Evolutionary conservation across 306 rosid species (phyloP), one percentile per base, ranked within the genome.

Genomic region (Cicer arietinum): DNA sequence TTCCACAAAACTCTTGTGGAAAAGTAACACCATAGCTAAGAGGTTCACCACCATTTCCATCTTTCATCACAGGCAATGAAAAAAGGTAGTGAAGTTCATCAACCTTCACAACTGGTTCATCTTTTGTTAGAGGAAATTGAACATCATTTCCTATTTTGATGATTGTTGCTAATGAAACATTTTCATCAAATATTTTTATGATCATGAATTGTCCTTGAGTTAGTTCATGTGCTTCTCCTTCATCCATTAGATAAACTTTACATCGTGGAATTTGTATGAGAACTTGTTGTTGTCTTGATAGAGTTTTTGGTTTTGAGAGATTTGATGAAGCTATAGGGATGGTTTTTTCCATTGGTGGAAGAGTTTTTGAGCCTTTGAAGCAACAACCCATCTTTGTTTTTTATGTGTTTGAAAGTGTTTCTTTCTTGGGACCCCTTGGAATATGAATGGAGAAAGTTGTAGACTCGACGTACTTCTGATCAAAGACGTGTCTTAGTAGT

Each of bases 11-110:
- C 13, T 85, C 66, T 46, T 87, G 84, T 0, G 88, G 60, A 74
- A 94, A 94, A 0, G 91, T 87, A 6, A 94, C 93, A 2, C 99
- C 99, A 12, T 94, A 94, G 86, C 95, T 94, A 2, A 92, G 90
- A 54, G 95, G 86, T 67, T 94, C 95, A 7, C 89, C 90, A 22
- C 90, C 90, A 43, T 30, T 30, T 30, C 92, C 94, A 44, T 87
- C 93, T 37, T 75, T 84, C 84, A 90, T 84, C 84, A 90, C 84
- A 9, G 99, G 90, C 87, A 94, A 47, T 0, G 99, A 71, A 78
- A 94, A 94, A 0, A 94, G 82, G 43, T 94, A 94, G 70, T 84
- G 83, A 8, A 90, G 85, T 13, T 80, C 69, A 67, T 87, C 92
- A 0, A 94, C 81, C 84, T 90, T 92, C 83, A 94, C 89, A 0